Evolutionary conservation across 768 basidiomycete genomes (phyloP).

Genomic region (Lentinula sp.): DNA sequence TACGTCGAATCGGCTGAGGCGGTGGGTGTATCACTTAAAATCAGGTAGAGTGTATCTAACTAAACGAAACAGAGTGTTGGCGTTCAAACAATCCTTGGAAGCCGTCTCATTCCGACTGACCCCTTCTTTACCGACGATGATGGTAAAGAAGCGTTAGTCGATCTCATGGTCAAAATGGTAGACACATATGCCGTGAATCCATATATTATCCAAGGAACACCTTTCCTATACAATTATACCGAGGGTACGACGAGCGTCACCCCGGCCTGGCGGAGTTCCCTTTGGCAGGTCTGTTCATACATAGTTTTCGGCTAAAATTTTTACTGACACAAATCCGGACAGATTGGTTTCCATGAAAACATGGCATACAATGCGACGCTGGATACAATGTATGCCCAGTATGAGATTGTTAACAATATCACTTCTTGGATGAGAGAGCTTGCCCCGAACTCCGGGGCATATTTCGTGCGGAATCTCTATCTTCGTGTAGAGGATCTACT

Average conservation of each 20-base stretch:
- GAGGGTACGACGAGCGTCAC: conserved; percentile 14
- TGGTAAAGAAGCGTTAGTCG: conserved; percentile 15
- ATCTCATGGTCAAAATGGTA: conserved; percentile 7
- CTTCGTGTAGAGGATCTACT: neutral
- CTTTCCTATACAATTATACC: conserved; percentile 13
- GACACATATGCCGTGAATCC: conserved; percentile 13
- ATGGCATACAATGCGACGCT: conserved; percentile 16
- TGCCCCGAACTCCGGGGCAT: conserved; percentile 15
- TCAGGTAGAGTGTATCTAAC: neutral
- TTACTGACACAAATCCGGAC: neutral
- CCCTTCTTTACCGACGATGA: conserved; percentile 15
- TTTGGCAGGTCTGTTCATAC: conserved; percentile 14
- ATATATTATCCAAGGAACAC: conserved; percentile 13
- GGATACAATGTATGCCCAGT: conserved; percentile 10
- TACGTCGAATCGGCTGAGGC: conserved; percentile 20
- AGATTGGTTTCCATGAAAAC: conserved; percentile 11
- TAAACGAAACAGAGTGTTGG: conserved; percentile 15
- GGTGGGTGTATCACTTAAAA: neutral
- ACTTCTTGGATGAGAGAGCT: conserved; percentile 10
- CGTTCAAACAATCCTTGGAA: conserved; percentile 16
- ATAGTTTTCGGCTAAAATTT: neutral
- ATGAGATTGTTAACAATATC: conserved; percentile 10
- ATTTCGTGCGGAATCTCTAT: conserved; percentile 9
- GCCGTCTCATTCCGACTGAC: conserved; percentile 19
- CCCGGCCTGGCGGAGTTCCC: conserved; percentile 15